Percentiles rank a stretch among this genome's conserved stretches.
phyloP scores from a whole-genome alignment of 2,329 filamentous ascomycete species.

The Penicillium digitatum region DNA sequence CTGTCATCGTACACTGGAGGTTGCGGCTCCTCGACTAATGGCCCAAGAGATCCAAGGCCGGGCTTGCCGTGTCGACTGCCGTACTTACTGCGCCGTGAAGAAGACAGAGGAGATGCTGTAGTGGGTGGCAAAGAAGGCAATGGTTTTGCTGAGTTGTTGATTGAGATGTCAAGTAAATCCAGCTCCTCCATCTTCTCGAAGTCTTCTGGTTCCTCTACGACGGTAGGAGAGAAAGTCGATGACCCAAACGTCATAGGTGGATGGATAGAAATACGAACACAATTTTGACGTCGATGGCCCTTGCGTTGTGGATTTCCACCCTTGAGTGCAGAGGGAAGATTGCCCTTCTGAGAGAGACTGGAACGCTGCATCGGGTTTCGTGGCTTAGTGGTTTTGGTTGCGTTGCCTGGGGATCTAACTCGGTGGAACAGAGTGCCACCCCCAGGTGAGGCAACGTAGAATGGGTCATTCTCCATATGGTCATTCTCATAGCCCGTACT shows the following conservation, averaged over 20 bases:
- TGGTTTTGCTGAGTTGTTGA: constrained; percentile 17
- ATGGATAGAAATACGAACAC: constrained; percentile 41
- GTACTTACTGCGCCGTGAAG: constrained; percentile 17
- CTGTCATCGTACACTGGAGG: constrained; percentile 13
- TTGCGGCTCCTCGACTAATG: constrained; percentile 21
- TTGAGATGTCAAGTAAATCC: constrained; percentile 23
- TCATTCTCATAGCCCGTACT: constrained; percentile 21
- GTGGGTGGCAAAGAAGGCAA: constrained; percentile 7
- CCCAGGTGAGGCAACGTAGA: constrained; percentile 21
- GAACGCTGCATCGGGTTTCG: constrained; percentile 23
- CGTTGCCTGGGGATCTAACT: constrained; percentile 19
- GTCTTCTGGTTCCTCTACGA: constrained; percentile 37
- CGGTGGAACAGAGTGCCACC: constrained; percentile 18
- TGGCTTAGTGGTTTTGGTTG: constrained; percentile 12
- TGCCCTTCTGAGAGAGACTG: constrained; percentile 20
- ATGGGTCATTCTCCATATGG: constrained; percentile 26
- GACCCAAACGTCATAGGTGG: constrained; percentile 35
- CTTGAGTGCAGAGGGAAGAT: constrained; percentile 34
- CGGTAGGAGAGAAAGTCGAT: constrained; percentile 32
- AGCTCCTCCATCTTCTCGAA: constrained; percentile 31
- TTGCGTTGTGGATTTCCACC: constrained; percentile 33
- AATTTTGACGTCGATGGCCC: constrained; percentile 43
- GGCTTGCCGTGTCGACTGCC: constrained; percentile 21
- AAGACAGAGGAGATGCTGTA: constrained; percentile 12
- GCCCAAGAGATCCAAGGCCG: constrained; percentile 18